A percentile compares a stretch with the other conserved stretches of the same genome.
phyloP scores from a whole-genome alignment of 2,329 filamentous ascomycete genomes.

The Microcyclospora tardicrescens region DNA sequence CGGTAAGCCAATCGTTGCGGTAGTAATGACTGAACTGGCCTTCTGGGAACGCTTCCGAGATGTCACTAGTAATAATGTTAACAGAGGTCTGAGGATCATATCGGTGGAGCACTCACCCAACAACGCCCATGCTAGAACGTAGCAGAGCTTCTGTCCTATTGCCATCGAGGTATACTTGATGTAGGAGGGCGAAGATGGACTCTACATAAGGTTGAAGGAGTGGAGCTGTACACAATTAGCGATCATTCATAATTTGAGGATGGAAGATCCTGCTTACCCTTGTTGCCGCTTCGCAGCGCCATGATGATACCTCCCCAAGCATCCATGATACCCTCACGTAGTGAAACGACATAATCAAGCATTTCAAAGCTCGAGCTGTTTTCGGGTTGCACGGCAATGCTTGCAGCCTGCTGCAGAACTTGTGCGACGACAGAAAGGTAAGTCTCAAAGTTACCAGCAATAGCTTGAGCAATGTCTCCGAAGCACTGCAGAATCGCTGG shows the following conservation, averaged over 20 bases:
- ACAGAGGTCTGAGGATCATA: conserved; percentile 6
- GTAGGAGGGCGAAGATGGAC: conserved; percentile 76
- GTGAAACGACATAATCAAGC: conserved; percentile 88
- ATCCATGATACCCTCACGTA: conserved; percentile 97
- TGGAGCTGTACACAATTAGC: conserved; percentile 40
- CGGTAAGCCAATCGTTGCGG: conserved; percentile 80
- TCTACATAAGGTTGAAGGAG: conserved; percentile 65
- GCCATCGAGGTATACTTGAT: conserved; percentile 63
- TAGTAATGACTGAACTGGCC: conserved; percentile 76
- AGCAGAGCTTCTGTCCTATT: conserved; percentile 88
- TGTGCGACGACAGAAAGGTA: conserved; percentile 87
- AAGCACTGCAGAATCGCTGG: conserved; percentile 96
- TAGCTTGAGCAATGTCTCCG: conserved; percentile 91
- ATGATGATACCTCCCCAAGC: conserved; percentile 95
- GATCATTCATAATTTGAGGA: not conserved
- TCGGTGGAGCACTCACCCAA: conserved; percentile 54
- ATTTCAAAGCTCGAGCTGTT: conserved; percentile 61
- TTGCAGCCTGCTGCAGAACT: conserved; percentile 84
- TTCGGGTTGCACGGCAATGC: conserved; percentile 64
- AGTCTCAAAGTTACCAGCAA: conserved; percentile 79
- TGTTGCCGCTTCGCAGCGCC: conserved; percentile 73
- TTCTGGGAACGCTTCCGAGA: conserved; percentile 84
- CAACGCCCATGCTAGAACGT: conserved; percentile 90
- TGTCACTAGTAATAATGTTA: conserved; percentile 51
- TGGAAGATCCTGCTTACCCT: conserved; percentile 44